Percentiles rank a stretch among this genome's conserved stretches.
These are phyloP conservation scores for Fusarium sarcochroum DNA, from an alignment of 2,329 filamentous ascomycete species.

Conservation along the genomic window DNA sequence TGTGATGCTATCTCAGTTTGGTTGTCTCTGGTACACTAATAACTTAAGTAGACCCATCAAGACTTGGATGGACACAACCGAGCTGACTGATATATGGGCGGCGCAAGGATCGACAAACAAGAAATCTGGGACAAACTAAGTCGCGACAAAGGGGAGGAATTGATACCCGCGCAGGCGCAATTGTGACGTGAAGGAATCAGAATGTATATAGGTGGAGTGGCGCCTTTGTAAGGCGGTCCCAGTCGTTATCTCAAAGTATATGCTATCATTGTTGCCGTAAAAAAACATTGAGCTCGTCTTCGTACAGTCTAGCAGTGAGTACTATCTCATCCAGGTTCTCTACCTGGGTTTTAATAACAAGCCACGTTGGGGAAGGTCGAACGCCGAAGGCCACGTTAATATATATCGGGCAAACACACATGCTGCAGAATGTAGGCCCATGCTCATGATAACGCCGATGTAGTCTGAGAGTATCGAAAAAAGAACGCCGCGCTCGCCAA, in stretches of 20 bases:
- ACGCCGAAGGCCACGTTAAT: conserved; percentile 1
- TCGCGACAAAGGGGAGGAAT: neutral
- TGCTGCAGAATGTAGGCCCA: conserved; percentile 2
- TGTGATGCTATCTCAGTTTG: neutral
- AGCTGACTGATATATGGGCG: conserved; percentile 34
- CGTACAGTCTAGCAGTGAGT: conserved; percentile 11
- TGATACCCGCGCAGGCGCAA: conserved; percentile 44
- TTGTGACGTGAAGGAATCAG: conserved; percentile 15
- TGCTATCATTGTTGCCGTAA: conserved; percentile 25
- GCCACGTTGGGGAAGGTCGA: neutral
- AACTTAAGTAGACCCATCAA: conserved; percentile 13
- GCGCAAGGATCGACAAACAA: conserved; percentile 17
- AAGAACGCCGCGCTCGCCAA: conserved; percentile 37
- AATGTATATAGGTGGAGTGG: conserved; percentile 20
- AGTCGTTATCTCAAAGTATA: conserved; percentile 21
- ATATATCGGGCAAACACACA: neutral
- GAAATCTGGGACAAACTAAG: neutral
- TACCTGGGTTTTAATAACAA: conserved; percentile 2
- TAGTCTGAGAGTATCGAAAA: conserved; percentile 14
- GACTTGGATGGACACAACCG: conserved; percentile 8
- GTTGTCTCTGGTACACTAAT: conserved; percentile 13
- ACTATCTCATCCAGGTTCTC: conserved; percentile 5
- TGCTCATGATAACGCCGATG: conserved; percentile 10
- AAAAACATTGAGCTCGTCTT: conserved; percentile 23
- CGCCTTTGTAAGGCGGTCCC: neutral